phyloP scores from a whole-genome alignment of 352 stramenopile genomes.

The Pythium oligandrum region DNA sequence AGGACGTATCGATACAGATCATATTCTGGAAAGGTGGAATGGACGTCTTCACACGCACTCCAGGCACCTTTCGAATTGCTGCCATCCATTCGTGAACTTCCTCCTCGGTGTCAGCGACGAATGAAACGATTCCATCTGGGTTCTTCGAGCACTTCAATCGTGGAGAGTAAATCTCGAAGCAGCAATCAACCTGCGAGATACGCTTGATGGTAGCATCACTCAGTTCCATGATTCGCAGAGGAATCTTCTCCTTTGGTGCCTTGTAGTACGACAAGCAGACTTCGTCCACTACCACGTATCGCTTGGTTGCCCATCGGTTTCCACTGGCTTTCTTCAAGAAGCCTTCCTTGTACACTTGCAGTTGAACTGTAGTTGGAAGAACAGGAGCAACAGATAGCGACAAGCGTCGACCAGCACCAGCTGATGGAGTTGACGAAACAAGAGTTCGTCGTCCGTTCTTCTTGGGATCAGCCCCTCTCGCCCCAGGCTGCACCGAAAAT shows the following conservation, averaged over 20 bases:
- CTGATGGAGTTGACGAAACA: constrained; percentile 47
- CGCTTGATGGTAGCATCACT: constrained; percentile 79
- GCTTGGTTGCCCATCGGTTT: constrained; percentile 79
- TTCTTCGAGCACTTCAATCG: constrained; percentile 84
- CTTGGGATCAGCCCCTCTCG: constrained; percentile 31
- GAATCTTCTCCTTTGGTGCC: constrained; percentile 75
- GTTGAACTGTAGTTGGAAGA: constrained; percentile 60
- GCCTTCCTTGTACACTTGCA: constrained; percentile 79
- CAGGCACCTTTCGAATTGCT: constrained; percentile 79
- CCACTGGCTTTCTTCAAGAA: constrained; percentile 81
- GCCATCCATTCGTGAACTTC: constrained; percentile 87
- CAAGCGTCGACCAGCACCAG: constrained; percentile 31
- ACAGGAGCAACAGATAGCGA: constrained; percentile 49
- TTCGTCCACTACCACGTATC: constrained; percentile 86
- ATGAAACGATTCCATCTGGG: constrained; percentile 74
- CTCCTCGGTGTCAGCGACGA: constrained; percentile 77
- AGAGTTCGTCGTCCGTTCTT: constrained; percentile 51
- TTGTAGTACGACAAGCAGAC: constrained; percentile 86
- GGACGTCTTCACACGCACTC: constrained; percentile 70
- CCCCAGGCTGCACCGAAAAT: constrained; percentile 24
- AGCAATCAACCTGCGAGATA: constrained; percentile 78
- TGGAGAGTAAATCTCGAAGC: constrained; percentile 83
- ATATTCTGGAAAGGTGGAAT: constrained; percentile 79
- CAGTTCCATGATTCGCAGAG: constrained; percentile 80
- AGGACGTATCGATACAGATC: constrained; percentile 83